Percentiles rank a stretch among this genome's conserved stretches.
These are phyloP conservation scores for Datisca glomerata DNA, from an alignment of 306 rosid genomes.

Conservation along the genomic window DNA sequence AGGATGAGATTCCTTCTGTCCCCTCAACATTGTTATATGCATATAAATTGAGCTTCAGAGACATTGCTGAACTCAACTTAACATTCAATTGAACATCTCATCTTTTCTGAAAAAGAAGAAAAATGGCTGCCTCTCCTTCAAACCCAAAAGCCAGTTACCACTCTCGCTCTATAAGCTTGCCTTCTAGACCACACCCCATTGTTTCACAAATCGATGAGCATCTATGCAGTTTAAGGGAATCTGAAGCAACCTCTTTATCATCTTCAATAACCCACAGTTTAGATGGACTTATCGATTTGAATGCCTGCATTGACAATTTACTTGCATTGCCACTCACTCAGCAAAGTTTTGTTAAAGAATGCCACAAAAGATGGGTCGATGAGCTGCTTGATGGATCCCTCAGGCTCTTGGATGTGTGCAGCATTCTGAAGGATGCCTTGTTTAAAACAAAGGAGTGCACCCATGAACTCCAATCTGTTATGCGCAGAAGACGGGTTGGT, in stretches of 20 bases:
- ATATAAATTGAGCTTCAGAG: constrained; percentile 3
- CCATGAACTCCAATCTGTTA: constrained; percentile 8
- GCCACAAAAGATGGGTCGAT: constrained; percentile 7
- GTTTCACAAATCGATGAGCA: constrained; percentile 14
- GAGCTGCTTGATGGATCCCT: constrained; percentile 16
- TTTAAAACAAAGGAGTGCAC: constrained; percentile 16
- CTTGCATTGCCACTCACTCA: constrained; percentile 11
- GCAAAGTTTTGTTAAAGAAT: constrained; percentile 9
- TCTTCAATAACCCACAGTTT: constrained; percentile 11
- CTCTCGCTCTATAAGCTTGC: constrained; percentile 16
- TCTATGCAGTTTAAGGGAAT: constrained; percentile 7
- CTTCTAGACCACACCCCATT: constrained; percentile 17
- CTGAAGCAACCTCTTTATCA: constrained; percentile 8
- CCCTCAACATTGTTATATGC: constrained; percentile 10
- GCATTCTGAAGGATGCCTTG: constrained; percentile 11
- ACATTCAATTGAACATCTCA: no score
- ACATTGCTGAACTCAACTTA: constrained; percentile 5
- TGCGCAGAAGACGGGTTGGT: constrained; percentile 9
- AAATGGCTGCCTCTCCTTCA: constrained; percentile 10
- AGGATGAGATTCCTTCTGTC: constrained; percentile 23
- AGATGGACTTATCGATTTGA: constrained; percentile 16
- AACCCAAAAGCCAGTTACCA: constrained; percentile 8
- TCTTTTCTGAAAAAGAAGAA: background rate
- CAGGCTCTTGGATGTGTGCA: constrained; percentile 15
- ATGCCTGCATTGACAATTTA: constrained; percentile 12